Evolutionary conservation across 106 monocot species (phyloP), one percentile per base, ranked within the genome.

Genomic region (Dendrobium huoshanense): DNA sequence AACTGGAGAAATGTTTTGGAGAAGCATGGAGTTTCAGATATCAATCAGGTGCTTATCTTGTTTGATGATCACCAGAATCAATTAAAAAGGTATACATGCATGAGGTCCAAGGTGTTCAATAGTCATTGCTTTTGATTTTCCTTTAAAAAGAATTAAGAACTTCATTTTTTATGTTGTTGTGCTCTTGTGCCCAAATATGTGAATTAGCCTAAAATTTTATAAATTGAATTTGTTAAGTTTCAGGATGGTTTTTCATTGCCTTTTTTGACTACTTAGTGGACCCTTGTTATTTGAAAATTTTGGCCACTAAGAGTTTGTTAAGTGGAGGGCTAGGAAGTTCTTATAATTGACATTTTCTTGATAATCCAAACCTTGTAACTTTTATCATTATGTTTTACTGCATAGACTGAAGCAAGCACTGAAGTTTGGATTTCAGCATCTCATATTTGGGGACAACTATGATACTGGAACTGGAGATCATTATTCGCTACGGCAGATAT

Each of bases 51-150:
- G 68, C 81, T 95, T 70, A 51, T 95, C 49, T 95, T 95, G 87
- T 99, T 99, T 80, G 95, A 99, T 81, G 98, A 99, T 85, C 98
- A 99, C 86, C 98, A 99, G 81, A 95, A 95, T 87, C 92, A 99
- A 82, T 77, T 99, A 33, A 98, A 98, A 79, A 94, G 97, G 94
- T 98, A 82, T 18, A 49, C 13, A 27, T 76, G 76, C 76, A 44
- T 44, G 44, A 75, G 2, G 41, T 31, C 9, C 41, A 40, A 41
- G 72, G 72, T 72, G 3, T 5, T 75, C 75, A 75, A 20, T 75
- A 9, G 45, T 75, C 10, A 10, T 7, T 67, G 67, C 22, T 29
- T 67, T 67, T 25, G 22, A 27, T 9, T 24, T 67, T 67, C 25
- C 6, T 25, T 67, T 58, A 58, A 58, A 67, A 24, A 25, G 67